Conservation (phyloP, 495 filamentous ascomycete genomes). For the Podospora bellae-mahoneyi region DNA sequence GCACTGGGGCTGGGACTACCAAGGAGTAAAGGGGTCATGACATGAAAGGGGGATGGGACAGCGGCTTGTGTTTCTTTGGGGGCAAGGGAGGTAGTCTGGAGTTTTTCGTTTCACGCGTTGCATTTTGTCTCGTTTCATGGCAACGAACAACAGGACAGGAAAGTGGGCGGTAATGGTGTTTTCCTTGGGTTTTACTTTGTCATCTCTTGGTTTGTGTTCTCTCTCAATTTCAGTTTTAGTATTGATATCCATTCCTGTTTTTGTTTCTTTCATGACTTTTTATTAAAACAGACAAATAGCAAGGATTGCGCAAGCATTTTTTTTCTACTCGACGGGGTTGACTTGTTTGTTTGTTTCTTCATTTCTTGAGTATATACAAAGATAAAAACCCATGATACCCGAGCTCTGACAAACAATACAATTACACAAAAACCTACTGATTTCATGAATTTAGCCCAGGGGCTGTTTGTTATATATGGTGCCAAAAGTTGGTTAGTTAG, state of each 20-base stretch:
- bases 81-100: not conserved
- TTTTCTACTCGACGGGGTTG: not conserved
- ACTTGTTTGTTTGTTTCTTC: not conserved
- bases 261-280: not conserved
- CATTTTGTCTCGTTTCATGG: not conserved
- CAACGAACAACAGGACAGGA: not conserved
- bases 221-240: not conserved
- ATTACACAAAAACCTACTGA: not conserved
- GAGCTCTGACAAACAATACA: not conserved
- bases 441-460: not conserved
- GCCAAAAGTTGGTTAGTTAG: too few species aligned
- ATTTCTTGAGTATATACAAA: not conserved
- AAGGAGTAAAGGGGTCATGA: slow-evolving; percentile 39
- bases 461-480: too few species aligned
- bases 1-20: slow-evolving; percentile 15
- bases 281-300: not conserved
- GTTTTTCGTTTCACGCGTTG: not conserved
- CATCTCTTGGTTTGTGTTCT: not conserved
- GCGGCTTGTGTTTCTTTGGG: not conserved
- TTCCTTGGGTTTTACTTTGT: not conserved
- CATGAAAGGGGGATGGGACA: not conserved
- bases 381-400: slow-evolving; percentile 7
- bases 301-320: not conserved
- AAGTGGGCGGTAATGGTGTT: not conserved
- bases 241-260: not conserved